Base-by-base conservation (phyloP, 2,329 filamentous ascomycete species). In the Capronia coronata region DNA sequence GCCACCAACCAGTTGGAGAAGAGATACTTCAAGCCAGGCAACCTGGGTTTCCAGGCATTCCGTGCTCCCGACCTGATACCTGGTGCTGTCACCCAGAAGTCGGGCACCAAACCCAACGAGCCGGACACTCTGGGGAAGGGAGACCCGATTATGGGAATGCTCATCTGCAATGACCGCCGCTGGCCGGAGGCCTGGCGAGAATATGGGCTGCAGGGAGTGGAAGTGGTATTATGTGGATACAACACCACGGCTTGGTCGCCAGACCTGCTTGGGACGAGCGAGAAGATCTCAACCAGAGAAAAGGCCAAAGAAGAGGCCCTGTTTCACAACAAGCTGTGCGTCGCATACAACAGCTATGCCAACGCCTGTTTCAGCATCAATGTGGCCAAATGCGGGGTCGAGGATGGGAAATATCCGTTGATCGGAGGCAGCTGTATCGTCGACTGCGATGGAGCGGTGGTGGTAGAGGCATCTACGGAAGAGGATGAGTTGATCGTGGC, bases 1-100 rank as follows among this genome's bases (percentile, higher is more conserved):
- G 73, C 71, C 1, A 70, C 71, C 2, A 75, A 78, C 57, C 76
- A 79, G 62, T 68, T 79, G 2, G 76, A 79, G 61, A 79, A 79
- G 62, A 63, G 72, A 27, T 79, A 78, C 59, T 79, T 79, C 60
- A 65, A 65, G 21, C 72, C 75, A 0, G 76, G 76, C 1, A 63
- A 79, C 47, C 63, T 78, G 2, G 76, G 75, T 0, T 79, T 78
- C 63, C 62, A 70, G 46, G 75, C 75, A 1, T 79, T 79, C 51
- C 68, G 76, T 19, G 73, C 68, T 0, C 73, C 75, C 0, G 70
- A 67, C 0, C 65, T 79, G 7, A 58, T 78, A 0, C 40, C 59
- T 0, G 65, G 61, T 35, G 65, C 63, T 1, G 43, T 64, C 23
- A 73, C 70, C 52, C 64, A 67, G 42, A 58, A 59, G 2, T 58